A percentile compares a stretch with the other conserved stretches of the same genome.
These are phyloP conservation scores for Aureobasidium musti DNA, from an alignment of 2,329 filamentous ascomycete species.

Conservation along the genomic window DNA sequence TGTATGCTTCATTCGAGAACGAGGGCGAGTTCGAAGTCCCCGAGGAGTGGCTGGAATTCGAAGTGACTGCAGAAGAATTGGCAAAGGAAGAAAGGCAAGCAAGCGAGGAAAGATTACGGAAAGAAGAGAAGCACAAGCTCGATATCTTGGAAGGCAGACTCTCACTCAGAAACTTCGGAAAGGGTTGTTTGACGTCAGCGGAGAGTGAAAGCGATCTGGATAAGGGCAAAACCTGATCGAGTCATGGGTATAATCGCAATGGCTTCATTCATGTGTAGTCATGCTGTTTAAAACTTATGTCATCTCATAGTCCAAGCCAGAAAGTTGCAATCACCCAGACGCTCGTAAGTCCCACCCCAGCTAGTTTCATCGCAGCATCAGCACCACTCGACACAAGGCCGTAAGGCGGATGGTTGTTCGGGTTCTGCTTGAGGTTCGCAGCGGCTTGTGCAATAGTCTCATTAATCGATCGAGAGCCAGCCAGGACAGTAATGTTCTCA, in stretches of 20 bases:
- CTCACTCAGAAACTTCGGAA: background rate
- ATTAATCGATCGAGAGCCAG: background rate
- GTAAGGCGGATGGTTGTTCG: background rate
- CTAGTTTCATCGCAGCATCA: background rate
- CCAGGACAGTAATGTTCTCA: background rate
- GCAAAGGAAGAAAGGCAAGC: background rate
- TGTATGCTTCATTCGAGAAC: background rate
- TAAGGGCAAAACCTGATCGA: background rate
- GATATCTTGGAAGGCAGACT: background rate
- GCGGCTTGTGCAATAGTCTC: background rate
- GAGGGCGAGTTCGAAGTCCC: background rate
- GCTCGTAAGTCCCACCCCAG: background rate
- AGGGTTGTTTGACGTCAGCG: background rate
- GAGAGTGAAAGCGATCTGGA: background rate
- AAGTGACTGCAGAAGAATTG: background rate
- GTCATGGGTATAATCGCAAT: no score
- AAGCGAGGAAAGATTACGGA: background rate
- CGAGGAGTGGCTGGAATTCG: background rate
- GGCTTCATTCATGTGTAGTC: no score
- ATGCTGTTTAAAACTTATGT: no score
- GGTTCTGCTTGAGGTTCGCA: constrained; percentile 4
- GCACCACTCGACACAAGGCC: background rate
- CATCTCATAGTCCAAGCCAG: background rate
- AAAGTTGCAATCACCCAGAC: background rate
- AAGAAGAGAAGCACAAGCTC: background rate